Evolutionary conservation across 768 basidiomycete genomes (phyloP).

Genomic region (Favolaschia claudopus): DNA sequence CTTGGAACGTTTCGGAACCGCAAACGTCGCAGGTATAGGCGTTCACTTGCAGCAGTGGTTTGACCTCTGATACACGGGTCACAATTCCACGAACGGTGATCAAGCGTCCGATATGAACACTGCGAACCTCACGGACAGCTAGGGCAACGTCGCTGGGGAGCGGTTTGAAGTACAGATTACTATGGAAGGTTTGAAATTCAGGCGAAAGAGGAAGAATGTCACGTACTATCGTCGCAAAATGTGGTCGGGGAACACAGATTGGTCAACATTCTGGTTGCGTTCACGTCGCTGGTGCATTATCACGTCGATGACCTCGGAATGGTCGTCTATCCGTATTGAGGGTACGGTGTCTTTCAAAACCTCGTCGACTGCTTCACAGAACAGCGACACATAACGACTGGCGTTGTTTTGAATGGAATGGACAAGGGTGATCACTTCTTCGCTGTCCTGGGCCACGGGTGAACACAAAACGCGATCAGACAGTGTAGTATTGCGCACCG

Average conservation of each 20-base stretch:
- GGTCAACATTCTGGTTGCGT: conserved; percentile 82
- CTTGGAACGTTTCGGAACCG: conserved; percentile 98
- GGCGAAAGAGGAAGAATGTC: neutral
- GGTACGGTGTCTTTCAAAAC: conserved; percentile 77
- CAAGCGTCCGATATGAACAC: conserved; percentile 85
- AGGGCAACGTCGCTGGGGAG: conserved; percentile 76
- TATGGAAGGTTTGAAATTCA: conserved; percentile 41
- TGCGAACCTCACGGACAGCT: conserved; percentile 92
- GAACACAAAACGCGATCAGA: conserved; percentile 18
- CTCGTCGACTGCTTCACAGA: conserved; percentile 89
- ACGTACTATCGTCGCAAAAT: conserved; percentile 95
- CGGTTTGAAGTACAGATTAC: conserved; percentile 95
- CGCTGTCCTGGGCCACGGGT: conserved; percentile 60
- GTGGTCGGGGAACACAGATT: conserved; percentile 88
- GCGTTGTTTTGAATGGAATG: conserved; percentile 83
- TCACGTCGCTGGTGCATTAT: conserved; percentile 94
- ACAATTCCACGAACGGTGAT: conserved; percentile 98
- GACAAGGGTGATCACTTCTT: conserved; percentile 77
- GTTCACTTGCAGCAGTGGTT: conserved; percentile 95
- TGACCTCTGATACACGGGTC: conserved; percentile 98
- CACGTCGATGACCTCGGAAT: conserved; percentile 96
- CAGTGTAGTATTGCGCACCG: conserved; percentile 30
- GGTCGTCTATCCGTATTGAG: conserved; percentile 87
- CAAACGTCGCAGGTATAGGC: conserved; percentile 99
- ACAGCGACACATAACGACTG: conserved; percentile 88